These are phyloP conservation scores for Solanum hybrid DNA, from an alignment of 305 asterid genomes.

Conservation along the genomic window DNA sequence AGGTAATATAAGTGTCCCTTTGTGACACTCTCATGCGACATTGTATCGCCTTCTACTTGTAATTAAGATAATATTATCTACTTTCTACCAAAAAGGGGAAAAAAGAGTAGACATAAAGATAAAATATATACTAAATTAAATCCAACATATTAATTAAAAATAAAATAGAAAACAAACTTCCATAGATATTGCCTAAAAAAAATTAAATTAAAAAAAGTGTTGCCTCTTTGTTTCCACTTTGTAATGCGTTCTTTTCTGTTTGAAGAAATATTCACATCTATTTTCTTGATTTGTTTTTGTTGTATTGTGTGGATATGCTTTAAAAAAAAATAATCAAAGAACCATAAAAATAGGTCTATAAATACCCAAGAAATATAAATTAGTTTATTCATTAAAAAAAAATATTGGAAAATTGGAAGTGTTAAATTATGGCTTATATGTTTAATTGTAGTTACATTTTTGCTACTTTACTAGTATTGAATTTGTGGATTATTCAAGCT, in stretches of 20 bases:
- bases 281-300: neutral
- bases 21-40: neutral
- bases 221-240: neutral
- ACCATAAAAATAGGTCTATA: neutral
- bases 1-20: neutral
- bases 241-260: neutral
- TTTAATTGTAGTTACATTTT: too few species aligned
- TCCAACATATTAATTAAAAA: neutral
- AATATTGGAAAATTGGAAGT: too few species aligned
- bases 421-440: neutral
- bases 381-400: too few species aligned
- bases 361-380: neutral
- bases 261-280: neutral
- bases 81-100: neutral
- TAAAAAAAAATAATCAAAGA: neutral
- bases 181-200: neutral
- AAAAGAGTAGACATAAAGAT: neutral
- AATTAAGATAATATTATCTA: neutral
- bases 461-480: neutral
- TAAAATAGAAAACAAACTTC: neutral
- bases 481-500: neutral
- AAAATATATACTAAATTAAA: too few species aligned
- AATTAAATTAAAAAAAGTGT: neutral
- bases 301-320: neutral
- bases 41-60: neutral